A percentile compares a stretch with the other conserved stretches of the same genome.
Evolutionary conservation across 306 rosid species (phyloP).

Genomic region (Begonia loranthoides): DNA sequence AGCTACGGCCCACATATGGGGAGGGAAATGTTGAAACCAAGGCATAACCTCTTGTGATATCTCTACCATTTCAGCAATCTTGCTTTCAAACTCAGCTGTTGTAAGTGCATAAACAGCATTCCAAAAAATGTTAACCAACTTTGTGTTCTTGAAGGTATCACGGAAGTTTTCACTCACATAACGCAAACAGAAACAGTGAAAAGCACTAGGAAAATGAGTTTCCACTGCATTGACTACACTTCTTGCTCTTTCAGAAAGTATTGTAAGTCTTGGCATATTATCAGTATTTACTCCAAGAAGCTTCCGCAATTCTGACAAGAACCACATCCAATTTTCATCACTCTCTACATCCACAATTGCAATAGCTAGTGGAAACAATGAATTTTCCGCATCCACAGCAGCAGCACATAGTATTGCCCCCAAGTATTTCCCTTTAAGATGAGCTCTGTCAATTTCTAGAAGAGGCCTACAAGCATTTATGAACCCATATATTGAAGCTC

Average conservation of each 20-base stretch:
- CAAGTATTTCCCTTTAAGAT: slow-evolving; percentile 84
- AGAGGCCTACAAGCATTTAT: slow-evolving; percentile 96
- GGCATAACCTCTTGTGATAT: slow-evolving; percentile 69
- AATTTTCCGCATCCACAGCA: slow-evolving; percentile 86
- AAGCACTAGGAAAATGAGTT: slow-evolving; percentile 91
- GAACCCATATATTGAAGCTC: slow-evolving; percentile 90
- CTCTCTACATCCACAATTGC: slow-evolving; percentile 85
- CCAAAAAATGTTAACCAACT: slow-evolving; percentile 93
- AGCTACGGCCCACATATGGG: slow-evolving; percentile 94
- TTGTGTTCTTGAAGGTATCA: slow-evolving; percentile 86
- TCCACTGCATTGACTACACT: slow-evolving; percentile 79
- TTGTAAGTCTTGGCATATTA: slow-evolving; percentile 88
- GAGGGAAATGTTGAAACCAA: slow-evolving; percentile 89
- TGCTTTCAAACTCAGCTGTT: slow-evolving; percentile 79
- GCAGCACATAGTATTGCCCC: slow-evolving; percentile 84
- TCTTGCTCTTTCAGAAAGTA: slow-evolving; percentile 80
- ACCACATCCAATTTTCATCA: slow-evolving; percentile 99
- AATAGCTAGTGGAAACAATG: slow-evolving; percentile 80
- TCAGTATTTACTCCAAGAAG: slow-evolving; percentile 96
- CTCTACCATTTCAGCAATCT: slow-evolving; percentile 79
- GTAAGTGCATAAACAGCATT: slow-evolving; percentile 98
- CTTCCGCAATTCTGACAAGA: slow-evolving; percentile 91
- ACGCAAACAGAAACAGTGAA: slow-evolving; percentile 86
- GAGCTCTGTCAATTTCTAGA: slow-evolving; percentile 83
- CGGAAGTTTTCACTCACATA: slow-evolving; percentile 83